Percentiles rank a stretch among this genome's conserved stretches.
Evolutionary conservation across 495 filamentous ascomycete species (phyloP).

Genomic region (Hyphodiscus hymeniophilus): DNA sequence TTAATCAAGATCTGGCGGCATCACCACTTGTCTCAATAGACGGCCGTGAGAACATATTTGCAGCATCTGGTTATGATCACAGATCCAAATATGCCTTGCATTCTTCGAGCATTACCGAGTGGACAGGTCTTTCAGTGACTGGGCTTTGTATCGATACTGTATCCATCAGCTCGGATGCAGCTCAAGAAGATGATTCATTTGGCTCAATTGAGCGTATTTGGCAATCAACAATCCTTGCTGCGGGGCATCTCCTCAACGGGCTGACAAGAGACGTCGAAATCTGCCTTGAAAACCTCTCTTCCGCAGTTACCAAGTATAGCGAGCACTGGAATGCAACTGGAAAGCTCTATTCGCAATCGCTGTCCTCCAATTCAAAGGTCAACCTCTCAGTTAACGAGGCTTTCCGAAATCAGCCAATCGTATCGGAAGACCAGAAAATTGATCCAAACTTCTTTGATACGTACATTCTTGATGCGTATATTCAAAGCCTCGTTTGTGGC

Average conservation of each 20-base stretch:
- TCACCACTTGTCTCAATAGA: background rate
- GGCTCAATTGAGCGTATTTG: background rate
- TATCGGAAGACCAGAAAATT: background rate
- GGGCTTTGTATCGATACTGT: background rate
- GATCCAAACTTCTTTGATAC: background rate
- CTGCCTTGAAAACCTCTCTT: background rate
- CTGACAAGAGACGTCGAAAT: background rate
- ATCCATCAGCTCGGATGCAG: background rate
- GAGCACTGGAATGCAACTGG: no score
- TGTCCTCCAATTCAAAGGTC: no score
- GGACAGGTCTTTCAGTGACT: background rate
- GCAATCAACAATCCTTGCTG: background rate
- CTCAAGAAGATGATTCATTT: background rate
- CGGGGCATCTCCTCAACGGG: background rate
- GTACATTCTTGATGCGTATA: background rate
- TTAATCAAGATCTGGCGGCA: conserved; percentile 2
- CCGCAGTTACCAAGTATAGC: background rate
- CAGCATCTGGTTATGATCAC: background rate
- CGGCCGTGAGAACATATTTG: background rate
- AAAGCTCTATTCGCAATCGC: no score
- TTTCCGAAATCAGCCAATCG: no score
- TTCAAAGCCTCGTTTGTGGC: background rate
- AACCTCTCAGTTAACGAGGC: no score
- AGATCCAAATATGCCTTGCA: background rate
- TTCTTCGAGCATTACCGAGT: background rate